Evolutionary conservation across 2,329 filamentous ascomycete species (phyloP), one percentile per base, ranked within the genome.

Genomic region (Fusarium oligoseptatum): DNA sequence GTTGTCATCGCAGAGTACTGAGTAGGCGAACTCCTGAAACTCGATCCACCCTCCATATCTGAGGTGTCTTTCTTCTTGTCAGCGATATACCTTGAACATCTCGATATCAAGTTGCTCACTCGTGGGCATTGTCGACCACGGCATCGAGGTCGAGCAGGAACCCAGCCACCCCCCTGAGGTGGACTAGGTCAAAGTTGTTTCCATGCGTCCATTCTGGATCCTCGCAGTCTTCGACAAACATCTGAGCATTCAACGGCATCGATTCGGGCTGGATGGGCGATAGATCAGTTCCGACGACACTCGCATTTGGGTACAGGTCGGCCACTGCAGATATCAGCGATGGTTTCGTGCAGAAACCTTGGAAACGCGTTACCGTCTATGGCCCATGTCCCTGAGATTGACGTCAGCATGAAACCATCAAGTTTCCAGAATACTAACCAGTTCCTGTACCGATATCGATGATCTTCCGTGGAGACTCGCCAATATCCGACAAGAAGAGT

Each of bases 211-310:
- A 93, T 10, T 88, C 85, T 56, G 88, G 84, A 72, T 92, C 82
- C 67, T 83, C 89, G 60, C 87, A 87, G 77, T 92, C 90, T 75
- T 92, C 91, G 11, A 93, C 86, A 67, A 91, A 83, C 81, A 92
- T 92, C 9, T 84, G 85, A n/a, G 90, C 85, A 76, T 92, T 92
- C 12, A 88, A 85, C 17, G 90, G 91, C 14, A 92, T 84, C 80
- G 83, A 85, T 39, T 80, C 81, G 2, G 85, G 84, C 72, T 88
- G 85, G 22, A 87, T 87, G 3, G 86, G 84, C 4, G 84, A 85
- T 20, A 87, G 71, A 61, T 87, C 84, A 29, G 82, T 84, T 52
- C 84, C 85, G 17, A 84, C 67, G 3, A 86, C 82, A 52, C 81
- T 81, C 7, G 85, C 81, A 41, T 79, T 78, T n/a, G 84, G 84